These are phyloP conservation scores for Chrysosporium queenslandicum DNA, from an alignment of 2,329 filamentous ascomycete genomes.

Conservation along the genomic window DNA sequence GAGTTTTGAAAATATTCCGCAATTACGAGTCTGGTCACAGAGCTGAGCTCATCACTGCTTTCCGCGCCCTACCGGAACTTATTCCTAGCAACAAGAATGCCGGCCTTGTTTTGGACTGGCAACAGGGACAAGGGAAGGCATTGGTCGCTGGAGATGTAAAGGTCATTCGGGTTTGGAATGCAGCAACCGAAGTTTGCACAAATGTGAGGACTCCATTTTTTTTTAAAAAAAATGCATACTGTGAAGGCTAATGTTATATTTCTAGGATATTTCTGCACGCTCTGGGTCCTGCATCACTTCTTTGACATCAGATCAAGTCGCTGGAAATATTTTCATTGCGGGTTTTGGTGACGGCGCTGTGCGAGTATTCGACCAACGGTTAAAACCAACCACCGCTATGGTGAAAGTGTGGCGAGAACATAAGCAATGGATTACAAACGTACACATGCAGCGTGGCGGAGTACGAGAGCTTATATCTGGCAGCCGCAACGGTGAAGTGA, in stretches of 20 bases:
- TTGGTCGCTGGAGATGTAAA: slow-evolving; percentile 95
- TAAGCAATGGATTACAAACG: slow-evolving; percentile 87
- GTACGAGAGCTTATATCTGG: slow-evolving; percentile 84
- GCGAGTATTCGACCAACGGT: slow-evolving; percentile 82
- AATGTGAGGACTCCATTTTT: slow-evolving; percentile 40
- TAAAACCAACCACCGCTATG: slow-evolving; percentile 79
- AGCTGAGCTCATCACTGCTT: slow-evolving; percentile 78
- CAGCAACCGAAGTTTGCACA: slow-evolving; percentile 81
- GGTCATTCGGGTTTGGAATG: slow-evolving; percentile 93
- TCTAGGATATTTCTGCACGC: slow-evolving; percentile 75
- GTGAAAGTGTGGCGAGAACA: slow-evolving; percentile 96
- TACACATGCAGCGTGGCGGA: slow-evolving; percentile 93
- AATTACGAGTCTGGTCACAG: slow-evolving; percentile 71
- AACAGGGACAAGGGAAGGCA: slow-evolving; percentile 89
- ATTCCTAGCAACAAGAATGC: slow-evolving; percentile 90
- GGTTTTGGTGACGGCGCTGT: slow-evolving; percentile 94
- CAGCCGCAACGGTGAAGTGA: slow-evolving; percentile 84
- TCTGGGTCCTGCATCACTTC: slow-evolving; percentile 94
- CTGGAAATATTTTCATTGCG: slow-evolving; percentile 88
- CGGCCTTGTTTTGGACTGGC: slow-evolving; percentile 96
- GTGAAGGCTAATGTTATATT: slow-evolving; percentile 7
- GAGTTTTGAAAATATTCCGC: slow-evolving; percentile 84
- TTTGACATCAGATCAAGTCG: slow-evolving; percentile 93
- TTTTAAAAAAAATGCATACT: background rate
- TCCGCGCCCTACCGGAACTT: slow-evolving; percentile 85